Evolutionary conservation across 176 grass and related monocot species (phyloP), one percentile per base, ranked within the genome.

Genomic region (Ensete glaucum): DNA sequence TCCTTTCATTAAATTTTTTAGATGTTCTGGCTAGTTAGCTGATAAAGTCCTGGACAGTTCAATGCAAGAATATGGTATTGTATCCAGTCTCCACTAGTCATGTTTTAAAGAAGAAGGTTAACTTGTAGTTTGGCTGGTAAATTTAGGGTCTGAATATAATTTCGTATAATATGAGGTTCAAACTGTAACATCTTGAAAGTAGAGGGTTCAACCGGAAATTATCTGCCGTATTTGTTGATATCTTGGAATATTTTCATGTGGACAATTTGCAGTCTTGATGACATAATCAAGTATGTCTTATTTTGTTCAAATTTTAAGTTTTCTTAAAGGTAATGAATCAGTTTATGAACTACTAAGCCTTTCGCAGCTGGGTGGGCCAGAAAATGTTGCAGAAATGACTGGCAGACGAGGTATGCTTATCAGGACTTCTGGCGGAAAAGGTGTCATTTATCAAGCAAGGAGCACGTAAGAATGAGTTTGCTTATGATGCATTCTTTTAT

Each of bases 371-470:
- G 95, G 90, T 23, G 95, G 90, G 1, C 95, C 95, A 87, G 90
- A 99, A 67, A 89, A 91, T 87, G 95, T 99, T 9, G 86, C 95
- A 49, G 95, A 99, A 88, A 89, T 99, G 83, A 99, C 95, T 68
- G 95, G 95, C 27, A 80, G 95, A 43, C 88, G 90, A 69, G 95
- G 95, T 69, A 91, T 99, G 95, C 82, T 99, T 48, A 53, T 94
- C 54, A 99, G 95, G 86, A 78, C 88, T 84, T 89, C 82, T 68
- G 84, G 85, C 14, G 91, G 95, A 53, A 99, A 85, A 83, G 90
- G 95, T 60, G 88, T 99, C 81, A 54, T 99, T 87, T 99, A 99
- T 87, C 95, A 99, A 85, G 72, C 86, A 51, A 83, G 90, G 73
- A 94, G 83, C 10, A 80, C 90, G 95, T 99, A 79, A 90, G 90